Conservation (phyloP, 108 stramenopile species). For the Cyclotella choctawhatcheeana region DNA sequence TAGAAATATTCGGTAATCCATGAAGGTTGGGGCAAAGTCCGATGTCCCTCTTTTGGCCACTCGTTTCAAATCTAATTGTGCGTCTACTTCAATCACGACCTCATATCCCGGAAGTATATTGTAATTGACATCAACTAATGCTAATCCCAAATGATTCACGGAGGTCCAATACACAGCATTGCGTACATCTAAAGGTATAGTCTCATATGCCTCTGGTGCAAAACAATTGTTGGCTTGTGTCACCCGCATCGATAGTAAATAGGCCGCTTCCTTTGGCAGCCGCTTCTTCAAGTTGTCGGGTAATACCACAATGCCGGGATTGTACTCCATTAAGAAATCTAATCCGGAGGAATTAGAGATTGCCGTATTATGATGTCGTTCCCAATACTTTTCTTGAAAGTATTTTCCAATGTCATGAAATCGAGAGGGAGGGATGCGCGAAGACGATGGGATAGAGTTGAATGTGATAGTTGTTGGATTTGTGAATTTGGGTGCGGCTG, state of each 20-base stretch:
- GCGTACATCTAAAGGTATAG: conserved; percentile 31
- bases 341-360: conserved; percentile 15
- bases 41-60: background rate
- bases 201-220: conserved; percentile 12
- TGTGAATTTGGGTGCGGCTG: conserved; percentile 24
- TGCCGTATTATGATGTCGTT: conserved; percentile 3
- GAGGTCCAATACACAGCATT: conserved; percentile 35
- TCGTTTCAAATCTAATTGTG: conserved; percentile 30
- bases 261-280: conserved; percentile 39
- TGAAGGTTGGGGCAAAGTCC: conserved; percentile 19
- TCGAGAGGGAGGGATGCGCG: conserved; percentile 42
- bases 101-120: conserved; percentile 40
- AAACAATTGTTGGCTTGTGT: conserved; percentile 56
- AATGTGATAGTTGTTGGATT: conserved; percentile 44
- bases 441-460: conserved; percentile 35
- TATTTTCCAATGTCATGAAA: conserved; percentile 30
- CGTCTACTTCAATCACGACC: conserved; percentile 37
- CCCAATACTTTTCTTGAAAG: conserved; percentile 25
- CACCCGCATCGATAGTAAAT: conserved; percentile 43
- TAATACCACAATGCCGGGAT: conserved; percentile 43
- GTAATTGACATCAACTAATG: conserved; percentile 32
- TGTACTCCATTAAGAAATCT: conserved; percentile 46
- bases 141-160: conserved; percentile 44
- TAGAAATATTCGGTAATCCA: conserved; percentile 49
- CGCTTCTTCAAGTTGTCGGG: conserved; percentile 12